Evolutionary conservation across 192 early-diverging fungal species (phyloP), one percentile per base, ranked within the genome.

Genomic region (Coemansia sp.): DNA sequence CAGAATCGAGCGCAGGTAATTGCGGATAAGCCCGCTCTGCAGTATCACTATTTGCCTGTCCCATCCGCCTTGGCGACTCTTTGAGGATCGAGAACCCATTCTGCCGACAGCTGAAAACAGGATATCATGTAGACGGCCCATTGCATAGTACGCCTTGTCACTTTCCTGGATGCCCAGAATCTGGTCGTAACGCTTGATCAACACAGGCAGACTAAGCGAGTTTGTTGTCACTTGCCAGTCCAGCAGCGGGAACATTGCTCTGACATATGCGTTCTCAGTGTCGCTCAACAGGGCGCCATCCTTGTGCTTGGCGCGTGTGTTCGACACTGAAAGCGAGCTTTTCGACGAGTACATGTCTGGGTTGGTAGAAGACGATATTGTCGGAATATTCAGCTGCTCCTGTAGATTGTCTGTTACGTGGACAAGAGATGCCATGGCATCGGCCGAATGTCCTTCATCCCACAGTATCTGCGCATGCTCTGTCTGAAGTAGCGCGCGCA

Each of bases 1-100:
- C 35, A 84, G 72, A 11, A 98, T 67, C 0, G 94, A 59, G 34
- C 83, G 77, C 33, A 67, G 54, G 38, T 80, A 85, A 64, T 85
- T 57, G 32, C 83, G 75, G 22, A 85, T 67, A 32, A 85, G 51
- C 12, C 80, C 80, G 63, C 72, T 75, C 66, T 85, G 83, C 48
- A 85, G 66, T 43, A 75, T 64, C 3, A 65, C 65, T n/a, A 80
- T 52, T 43, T 77, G 75, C 35, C 61, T 8, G 58, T 55, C 35
- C 18, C 68, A 71, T 48, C 71, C 65, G 33, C 75, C 67, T 8
- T 70, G 60, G 61, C 66, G 62, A 7, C 65, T 41, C 70, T 79
- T 74, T 28, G 68, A 51, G 38, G 45, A 33, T 2, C 53, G 59
- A 22, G 67, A 57, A 15, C 51, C n/a, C 43, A 61, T 1, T 34